phyloP scores from a whole-genome alignment of 495 filamentous ascomycete genomes.

The Neurospora hispaniola region DNA sequence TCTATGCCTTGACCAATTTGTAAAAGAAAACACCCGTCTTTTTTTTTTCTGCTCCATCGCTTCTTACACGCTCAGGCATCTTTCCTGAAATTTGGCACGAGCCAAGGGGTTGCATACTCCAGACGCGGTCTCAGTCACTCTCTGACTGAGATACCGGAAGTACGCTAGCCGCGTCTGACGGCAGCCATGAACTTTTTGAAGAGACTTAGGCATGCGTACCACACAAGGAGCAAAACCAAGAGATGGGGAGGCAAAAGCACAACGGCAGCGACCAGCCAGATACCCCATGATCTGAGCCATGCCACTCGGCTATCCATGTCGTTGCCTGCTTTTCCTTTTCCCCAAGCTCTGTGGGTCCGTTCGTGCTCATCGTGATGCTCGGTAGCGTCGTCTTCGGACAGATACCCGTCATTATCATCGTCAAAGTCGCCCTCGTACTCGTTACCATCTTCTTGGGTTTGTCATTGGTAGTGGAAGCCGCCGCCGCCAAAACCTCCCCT shows the following conservation, averaged over 20 bases:
- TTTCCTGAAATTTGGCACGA: not conserved
- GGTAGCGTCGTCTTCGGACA: constrained; percentile 9
- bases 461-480: constrained; percentile 40
- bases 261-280: constrained; percentile 20
- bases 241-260: constrained; percentile 28
- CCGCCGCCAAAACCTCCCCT: constrained; percentile 27
- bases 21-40: not conserved
- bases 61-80: not conserved
- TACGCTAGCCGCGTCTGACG: not conserved
- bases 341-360: constrained; percentile 13
- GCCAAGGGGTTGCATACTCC: not conserved
- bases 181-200: constrained; percentile 6
- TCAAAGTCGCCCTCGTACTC: constrained; percentile 11
- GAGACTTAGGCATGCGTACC: constrained; percentile 17
- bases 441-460: constrained; percentile 22
- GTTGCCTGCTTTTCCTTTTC: constrained; percentile 19
- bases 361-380: constrained; percentile 7
- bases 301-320: constrained; percentile 11
- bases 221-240: constrained; percentile 14
- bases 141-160: not conserved
- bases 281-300: not conserved
- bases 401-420: constrained; percentile 4
- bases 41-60: not conserved
- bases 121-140: not conserved
- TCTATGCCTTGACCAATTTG: not conserved